These are phyloP conservation scores for Digitaria exilis DNA, from an alignment of 202 grass and related monocot genomes.

Conservation along the genomic window DNA sequence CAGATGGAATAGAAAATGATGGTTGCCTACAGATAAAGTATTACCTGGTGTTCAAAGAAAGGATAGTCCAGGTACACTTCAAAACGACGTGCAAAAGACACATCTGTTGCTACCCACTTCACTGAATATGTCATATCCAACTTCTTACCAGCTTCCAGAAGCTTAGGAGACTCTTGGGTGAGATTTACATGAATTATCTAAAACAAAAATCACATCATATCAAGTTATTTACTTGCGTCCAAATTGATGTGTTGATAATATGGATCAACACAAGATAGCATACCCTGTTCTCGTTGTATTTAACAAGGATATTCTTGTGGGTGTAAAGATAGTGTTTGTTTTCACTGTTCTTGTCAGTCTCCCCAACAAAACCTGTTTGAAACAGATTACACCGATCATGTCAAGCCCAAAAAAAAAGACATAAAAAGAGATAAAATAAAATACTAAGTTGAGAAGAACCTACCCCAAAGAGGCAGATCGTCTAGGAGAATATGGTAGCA, in stretches of 20 bases:
- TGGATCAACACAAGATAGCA: constrained; percentile 26
- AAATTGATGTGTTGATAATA: constrained; percentile 2
- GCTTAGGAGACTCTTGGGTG: constrained; percentile 89
- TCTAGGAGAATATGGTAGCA: constrained; percentile 54
- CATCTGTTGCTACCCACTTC: constrained; percentile 82
- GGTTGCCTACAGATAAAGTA: not conserved
- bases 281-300: constrained; percentile 87
- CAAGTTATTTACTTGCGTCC: constrained; percentile 4
- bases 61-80: constrained; percentile 98
- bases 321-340: constrained; percentile 94
- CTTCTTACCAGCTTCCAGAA: constrained; percentile 77
- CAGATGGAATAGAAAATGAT: constrained; percentile 1
- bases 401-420: constrained; percentile 23
- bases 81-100: constrained; percentile 87
- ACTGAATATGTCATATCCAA: constrained; percentile 93
- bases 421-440: not conserved
- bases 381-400: constrained; percentile 15
- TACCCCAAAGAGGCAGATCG: constrained; percentile 98
- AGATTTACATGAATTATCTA: constrained; percentile 99
- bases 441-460: constrained; percentile 41
- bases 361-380: constrained; percentile 86
- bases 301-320: constrained; percentile 91
- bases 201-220: constrained; percentile 34
- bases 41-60: constrained; percentile 99
- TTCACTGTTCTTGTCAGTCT: constrained; percentile 93